phyloP scores from a whole-genome alignment of 768 basidiomycete species.

The Lactarius trivialis region DNA sequence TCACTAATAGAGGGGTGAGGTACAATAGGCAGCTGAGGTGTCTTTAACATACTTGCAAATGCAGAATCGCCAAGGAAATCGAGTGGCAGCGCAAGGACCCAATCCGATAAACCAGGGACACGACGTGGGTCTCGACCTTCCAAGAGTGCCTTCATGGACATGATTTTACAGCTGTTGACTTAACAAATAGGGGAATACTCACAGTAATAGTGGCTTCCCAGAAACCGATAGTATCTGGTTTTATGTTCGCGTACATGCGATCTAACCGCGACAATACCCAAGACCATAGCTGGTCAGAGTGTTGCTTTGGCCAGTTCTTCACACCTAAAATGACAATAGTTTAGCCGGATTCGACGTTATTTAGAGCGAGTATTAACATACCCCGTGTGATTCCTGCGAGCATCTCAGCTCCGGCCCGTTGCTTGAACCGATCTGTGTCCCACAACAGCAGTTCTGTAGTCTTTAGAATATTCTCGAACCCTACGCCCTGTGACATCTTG shows the following conservation, averaged over 20 bases:
- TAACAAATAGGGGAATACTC: slow-evolving; percentile 21
- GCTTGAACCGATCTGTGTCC: slow-evolving; percentile 76
- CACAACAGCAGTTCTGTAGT: slow-evolving; percentile 55
- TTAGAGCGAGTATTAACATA: slow-evolving; percentile 28
- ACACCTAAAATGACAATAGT: slow-evolving; percentile 43
- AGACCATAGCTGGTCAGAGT: slow-evolving; percentile 53
- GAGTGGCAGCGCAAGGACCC: slow-evolving; percentile 66
- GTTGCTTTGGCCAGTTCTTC: slow-evolving; percentile 70
- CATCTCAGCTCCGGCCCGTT: slow-evolving; percentile 72
- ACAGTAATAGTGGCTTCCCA: slow-evolving; percentile 68
- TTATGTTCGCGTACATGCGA: slow-evolving; percentile 63
- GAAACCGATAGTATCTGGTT: slow-evolving; percentile 74
- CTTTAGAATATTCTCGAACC: slow-evolving; percentile 46
- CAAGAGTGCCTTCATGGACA: slow-evolving; percentile 33
- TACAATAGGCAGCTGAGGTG: slow-evolving; percentile 9
- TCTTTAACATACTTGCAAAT: slow-evolving; percentile 60
- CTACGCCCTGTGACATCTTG: slow-evolving; percentile 54
- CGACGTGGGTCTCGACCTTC: slow-evolving; percentile 76
- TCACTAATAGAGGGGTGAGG: slow-evolving; percentile 44
- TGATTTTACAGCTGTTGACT: background rate
- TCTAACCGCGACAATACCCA: slow-evolving; percentile 64
- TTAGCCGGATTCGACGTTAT: background rate
- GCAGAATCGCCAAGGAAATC: slow-evolving; percentile 85
- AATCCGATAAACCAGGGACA: slow-evolving; percentile 62
- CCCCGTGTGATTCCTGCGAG: slow-evolving; percentile 71